These are phyloP conservation scores for Multifurca ochricompacta DNA, from an alignment of 768 basidiomycete species.

Conservation along the genomic window DNA sequence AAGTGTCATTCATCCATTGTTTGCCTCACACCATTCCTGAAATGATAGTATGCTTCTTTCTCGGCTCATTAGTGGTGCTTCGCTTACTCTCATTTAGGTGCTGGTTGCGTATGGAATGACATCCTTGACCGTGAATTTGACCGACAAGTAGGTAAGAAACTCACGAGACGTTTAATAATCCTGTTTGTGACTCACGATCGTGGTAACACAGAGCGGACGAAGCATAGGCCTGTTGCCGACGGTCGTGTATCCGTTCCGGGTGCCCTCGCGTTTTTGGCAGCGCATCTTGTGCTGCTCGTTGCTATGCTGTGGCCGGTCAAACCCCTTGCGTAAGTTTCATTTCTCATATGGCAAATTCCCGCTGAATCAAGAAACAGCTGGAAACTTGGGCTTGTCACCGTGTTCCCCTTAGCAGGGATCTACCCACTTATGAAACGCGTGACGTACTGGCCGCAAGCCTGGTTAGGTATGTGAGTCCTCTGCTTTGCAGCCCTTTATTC, in stretches of 20 bases:
- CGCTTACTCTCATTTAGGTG: background rate
- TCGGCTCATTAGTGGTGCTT: background rate
- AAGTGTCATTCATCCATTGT: background rate
- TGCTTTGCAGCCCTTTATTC: background rate
- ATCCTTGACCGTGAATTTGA: constrained; percentile 16
- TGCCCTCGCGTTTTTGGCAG: constrained; percentile 16
- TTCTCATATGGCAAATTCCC: background rate
- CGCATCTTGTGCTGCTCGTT: constrained; percentile 11
- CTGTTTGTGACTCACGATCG: background rate
- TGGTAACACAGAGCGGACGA: constrained; percentile 18
- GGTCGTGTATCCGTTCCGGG: constrained; percentile 19
- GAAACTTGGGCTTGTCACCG: constrained; percentile 18
- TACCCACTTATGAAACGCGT: constrained; percentile 28
- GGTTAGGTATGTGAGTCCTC: constrained; percentile 21
- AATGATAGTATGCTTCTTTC: background rate
- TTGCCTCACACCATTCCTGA: background rate
- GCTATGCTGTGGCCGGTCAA: constrained; percentile 15
- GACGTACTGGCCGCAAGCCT: constrained; percentile 28
- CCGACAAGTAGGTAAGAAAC: constrained; percentile 17
- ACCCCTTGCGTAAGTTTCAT: constrained; percentile 12
- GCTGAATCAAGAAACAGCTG: constrained; percentile 11
- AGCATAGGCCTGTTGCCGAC: constrained; percentile 19
- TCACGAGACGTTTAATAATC: background rate
- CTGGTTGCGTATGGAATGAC: constrained; percentile 16
- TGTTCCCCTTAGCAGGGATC: constrained; percentile 22